phyloP scores from a whole-genome alignment of 2,329 filamentous ascomycete genomes.

The Bertia moriformis region DNA sequence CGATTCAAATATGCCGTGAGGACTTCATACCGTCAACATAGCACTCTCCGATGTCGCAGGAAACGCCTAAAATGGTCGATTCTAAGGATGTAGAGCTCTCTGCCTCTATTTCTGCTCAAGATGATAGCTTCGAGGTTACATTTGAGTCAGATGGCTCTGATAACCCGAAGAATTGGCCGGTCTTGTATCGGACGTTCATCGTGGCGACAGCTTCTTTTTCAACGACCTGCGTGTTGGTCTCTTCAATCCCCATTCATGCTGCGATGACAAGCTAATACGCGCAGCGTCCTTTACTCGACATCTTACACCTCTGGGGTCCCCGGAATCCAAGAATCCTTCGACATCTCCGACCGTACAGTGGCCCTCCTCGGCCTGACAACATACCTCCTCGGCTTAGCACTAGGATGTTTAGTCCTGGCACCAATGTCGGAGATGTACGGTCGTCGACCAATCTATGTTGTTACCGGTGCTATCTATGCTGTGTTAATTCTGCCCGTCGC shows the following conservation, averaged over 20 bases:
- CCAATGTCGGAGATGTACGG: neutral
- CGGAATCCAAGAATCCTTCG: neutral
- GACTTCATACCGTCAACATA: no score
- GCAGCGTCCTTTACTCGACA: neutral
- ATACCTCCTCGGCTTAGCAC: neutral
- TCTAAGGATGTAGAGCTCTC: no score
- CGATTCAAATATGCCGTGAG: no score
- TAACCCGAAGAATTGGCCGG: neutral
- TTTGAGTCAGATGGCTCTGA: neutral
- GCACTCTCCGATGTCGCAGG: no score
- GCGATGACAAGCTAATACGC: neutral
- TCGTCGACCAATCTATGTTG: neutral
- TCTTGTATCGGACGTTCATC: neutral
- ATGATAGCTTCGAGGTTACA: neutral
- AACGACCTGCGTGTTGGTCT: neutral
- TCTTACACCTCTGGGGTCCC: neutral
- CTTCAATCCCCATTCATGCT: neutral
- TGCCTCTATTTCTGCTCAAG: no score
- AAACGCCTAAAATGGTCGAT: no score
- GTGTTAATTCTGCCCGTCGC: neutral
- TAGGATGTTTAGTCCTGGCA: neutral
- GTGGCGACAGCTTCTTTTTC: neutral
- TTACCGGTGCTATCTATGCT: neutral
- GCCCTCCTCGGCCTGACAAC: neutral
- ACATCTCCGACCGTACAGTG: neutral